phyloP scores from a whole-genome alignment of 208 protist genomes.

The Herpetomonas tarakana region DNA sequence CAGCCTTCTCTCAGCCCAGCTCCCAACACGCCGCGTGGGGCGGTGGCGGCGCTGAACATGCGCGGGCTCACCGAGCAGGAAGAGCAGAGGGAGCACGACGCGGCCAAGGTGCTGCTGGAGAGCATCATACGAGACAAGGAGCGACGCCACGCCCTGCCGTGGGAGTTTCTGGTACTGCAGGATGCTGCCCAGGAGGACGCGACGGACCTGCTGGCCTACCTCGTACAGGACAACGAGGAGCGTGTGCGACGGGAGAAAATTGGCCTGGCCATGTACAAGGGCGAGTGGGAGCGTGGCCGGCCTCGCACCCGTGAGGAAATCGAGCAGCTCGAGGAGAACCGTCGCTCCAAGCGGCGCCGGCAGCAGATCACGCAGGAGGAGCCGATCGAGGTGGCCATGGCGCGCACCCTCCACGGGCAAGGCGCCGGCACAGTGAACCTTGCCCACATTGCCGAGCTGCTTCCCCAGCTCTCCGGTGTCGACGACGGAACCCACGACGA shows the following conservation, averaged over 20 bases:
- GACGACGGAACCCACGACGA: constrained; percentile 45
- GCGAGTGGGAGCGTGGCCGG: constrained; percentile 63
- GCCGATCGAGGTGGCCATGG: constrained; percentile 52
- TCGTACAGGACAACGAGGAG: constrained; percentile 86
- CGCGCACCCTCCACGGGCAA: constrained; percentile 55
- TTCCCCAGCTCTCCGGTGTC: constrained; percentile 56
- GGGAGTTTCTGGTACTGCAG: constrained; percentile 82
- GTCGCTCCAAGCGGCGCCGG: constrained; percentile 36
- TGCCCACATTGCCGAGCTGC: constrained; percentile 75
- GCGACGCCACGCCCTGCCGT: constrained; percentile 72
- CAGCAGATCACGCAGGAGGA: constrained; percentile 39
- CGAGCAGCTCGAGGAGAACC: constrained; percentile 40
- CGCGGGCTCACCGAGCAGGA: not conserved
- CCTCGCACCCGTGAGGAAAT: constrained; percentile 75
- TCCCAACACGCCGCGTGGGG: constrained; percentile 1
- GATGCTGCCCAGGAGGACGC: constrained; percentile 44
- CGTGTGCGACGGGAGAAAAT: constrained; percentile 70
- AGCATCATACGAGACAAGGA: constrained; percentile 66
- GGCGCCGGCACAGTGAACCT: constrained; percentile 59
- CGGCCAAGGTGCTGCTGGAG: constrained; percentile 27
- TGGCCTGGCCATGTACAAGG: constrained; percentile 61
- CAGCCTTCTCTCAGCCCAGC: constrained; percentile 10
- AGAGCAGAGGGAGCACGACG: constrained; percentile 16
- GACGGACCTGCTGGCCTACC: constrained; percentile 62
- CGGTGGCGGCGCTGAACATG: constrained; percentile 1